A percentile compares a stretch with the other conserved stretches of the same genome.
Conservation (phyloP, 1,284 basidiomycete genomes). For the Takashimella tepidaria region DNA sequence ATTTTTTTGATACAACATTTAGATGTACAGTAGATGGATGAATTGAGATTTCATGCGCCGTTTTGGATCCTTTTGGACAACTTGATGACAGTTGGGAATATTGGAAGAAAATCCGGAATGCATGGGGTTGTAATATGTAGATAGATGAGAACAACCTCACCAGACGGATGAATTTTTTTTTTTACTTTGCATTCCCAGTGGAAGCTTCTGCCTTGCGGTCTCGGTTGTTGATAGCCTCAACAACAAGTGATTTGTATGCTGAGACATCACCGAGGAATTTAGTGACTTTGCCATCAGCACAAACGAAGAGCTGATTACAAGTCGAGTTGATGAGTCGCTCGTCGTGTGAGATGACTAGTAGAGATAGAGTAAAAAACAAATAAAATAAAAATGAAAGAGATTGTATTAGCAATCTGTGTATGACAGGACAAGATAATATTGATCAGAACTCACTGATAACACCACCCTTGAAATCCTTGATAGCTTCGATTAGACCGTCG, state of each 20-base stretch:
- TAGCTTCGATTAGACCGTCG: slow-evolving; percentile 86
- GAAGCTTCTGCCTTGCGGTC: no score
- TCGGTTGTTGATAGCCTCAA: slow-evolving; percentile 4
- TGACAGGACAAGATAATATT: neutral
- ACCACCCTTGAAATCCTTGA: slow-evolving; percentile 92
- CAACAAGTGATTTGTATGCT: slow-evolving; percentile 71
- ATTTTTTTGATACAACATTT: no score
- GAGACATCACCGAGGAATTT: slow-evolving; percentile 89
- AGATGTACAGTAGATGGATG: no score
- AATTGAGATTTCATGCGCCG: no score
- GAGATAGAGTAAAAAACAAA: neutral
- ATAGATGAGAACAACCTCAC: no score
- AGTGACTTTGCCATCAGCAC: slow-evolving; percentile 72
- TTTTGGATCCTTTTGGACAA: no score
- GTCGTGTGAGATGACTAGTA: slow-evolving; percentile 90
- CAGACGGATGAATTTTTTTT: no score
- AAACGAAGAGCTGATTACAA: slow-evolving; percentile 57
- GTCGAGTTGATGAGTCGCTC: slow-evolving; percentile 79
- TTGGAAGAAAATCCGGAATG: no score
- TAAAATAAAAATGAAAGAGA: neutral
- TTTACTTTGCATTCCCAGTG: no score
- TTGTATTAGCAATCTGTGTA: no score
- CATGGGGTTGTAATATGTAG: no score
- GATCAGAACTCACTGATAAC: slow-evolving; percentile 47
- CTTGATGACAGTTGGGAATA: no score